Base-by-base conservation (phyloP, 306 rosid genomes). In the Rosa chinensis region DNA sequence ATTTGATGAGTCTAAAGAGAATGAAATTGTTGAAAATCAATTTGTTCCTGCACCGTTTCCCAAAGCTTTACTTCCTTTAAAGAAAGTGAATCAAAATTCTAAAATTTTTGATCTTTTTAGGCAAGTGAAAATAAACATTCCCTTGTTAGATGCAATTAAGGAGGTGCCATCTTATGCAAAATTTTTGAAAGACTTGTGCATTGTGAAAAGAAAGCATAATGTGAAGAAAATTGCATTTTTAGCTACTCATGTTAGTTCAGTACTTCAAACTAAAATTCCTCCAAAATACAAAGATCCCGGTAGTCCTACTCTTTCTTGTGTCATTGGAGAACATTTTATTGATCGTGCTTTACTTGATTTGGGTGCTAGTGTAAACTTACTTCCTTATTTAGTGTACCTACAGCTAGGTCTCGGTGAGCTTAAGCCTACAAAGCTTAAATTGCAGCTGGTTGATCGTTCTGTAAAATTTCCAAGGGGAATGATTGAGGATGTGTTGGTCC, bases 261-360 rank as follows among this genome's bases (percentile, higher is more conserved):
- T 70, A 9, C 10, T 48, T 1, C 16, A 43, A 44, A 47, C 1
- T 23, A 47, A 23, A 12, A 2, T 48, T 10, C 23, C 23, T 5
- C 74, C 14, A 14, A 71, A 70, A 48, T 37, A 21, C 6, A 71
- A 48, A 3, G 13, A 71, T 13, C 25, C 16, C 1, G 14, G 75
- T 16, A 25, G 21, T 47, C 50, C 17, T 4, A 25, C 43, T 6
- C 1, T 71, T 0, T 28, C 73, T 4, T 61, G 16, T 25, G 17
- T 61, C 2, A 61, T 61, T 61, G 37, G 40, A 61, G 17, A 61
- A 1, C 2, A 14, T 18, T 13, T 18, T 17, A 16, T 67, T 40
- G 50, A 67, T 4, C 7, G 32, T 39, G 49, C 72, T 39, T 67
- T 67, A 40, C 72, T 67, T 40, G 72, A 67, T 67, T 67, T 40